Base-by-base conservation (phyloP, 257 asterid genomes). In the Salvia splendens region DNA sequence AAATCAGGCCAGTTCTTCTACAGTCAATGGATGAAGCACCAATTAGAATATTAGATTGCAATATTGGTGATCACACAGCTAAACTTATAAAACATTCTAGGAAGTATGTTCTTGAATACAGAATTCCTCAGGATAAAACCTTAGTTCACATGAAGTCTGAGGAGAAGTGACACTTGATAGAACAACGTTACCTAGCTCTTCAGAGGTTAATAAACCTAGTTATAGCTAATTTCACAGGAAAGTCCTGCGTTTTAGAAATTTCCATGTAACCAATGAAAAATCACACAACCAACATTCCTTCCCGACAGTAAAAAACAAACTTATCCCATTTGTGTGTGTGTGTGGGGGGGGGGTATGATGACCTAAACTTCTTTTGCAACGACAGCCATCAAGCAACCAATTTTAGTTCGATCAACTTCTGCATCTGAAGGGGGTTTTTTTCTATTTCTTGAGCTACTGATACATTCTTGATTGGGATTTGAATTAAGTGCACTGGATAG, bases 311-410 rank as follows among this genome's bases (percentile, higher is more conserved):
- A 47, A 28, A 17, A 52, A 50, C 17, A 54, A 54, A 38, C 45
- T 35, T 30, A 17, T 1, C 62, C 12, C 48, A 4, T 38, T 58
- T 24, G 30, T 24, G 30, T 24, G 12, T 50, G 28, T 17, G 20
- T 17, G 20, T 17, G 4, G 5, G 16, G 30, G 6, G 12, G 2
- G 57, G 64, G 30, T 47, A 20, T 15, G 59, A 53, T 45, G 50
- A 24, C 63, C 59, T 24, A 59, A 67, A 73, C 28, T 57, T 50
- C 36, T 56, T 64, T 61, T 46, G 62, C 66, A 50, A 57, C 69
- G 51, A 42, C 45, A 16, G 59, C 58, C 6, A 24, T 64, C 41
- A 68, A 36, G 5, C 8, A 41, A 49, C 32, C 42, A 43, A 33
- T 24, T 65, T 65, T 14, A 6, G 32, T 47, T 17, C 77, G 36